A percentile compares a stretch with the other conserved stretches of the same genome.
Evolutionary conservation across 768 basidiomycete species (phyloP).

Genomic region (Ramaria rubella): DNA sequence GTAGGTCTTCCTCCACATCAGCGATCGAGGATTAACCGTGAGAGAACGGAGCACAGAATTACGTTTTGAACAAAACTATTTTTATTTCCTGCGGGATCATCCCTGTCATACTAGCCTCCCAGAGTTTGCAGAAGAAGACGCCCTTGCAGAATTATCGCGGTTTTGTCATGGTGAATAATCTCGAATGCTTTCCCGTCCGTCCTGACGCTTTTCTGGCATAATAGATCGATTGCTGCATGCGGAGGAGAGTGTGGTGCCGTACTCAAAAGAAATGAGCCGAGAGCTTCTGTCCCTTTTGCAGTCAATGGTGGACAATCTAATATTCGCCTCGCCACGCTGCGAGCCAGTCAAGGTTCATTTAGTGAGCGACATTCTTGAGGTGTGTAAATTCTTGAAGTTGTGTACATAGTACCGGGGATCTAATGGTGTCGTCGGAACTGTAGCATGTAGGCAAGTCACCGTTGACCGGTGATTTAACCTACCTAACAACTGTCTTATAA

Average conservation of each 20-base stretch:
- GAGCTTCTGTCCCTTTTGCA: conserved; percentile 2
- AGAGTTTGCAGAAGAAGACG: conserved; percentile 7
- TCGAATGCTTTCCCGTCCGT: not conserved
- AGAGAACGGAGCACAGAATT: not conserved
- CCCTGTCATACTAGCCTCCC: conserved; percentile 3
- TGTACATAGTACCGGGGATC: not conserved
- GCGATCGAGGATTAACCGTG: not conserved
- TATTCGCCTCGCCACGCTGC: not conserved
- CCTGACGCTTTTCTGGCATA: not conserved
- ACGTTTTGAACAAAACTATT: conserved; percentile 4
- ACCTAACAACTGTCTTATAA: not conserved
- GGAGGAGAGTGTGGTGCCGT: conserved; percentile 9
- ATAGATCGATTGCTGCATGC: conserved; percentile 6
- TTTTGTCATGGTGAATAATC: conserved; percentile 2
- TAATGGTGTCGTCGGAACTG: not conserved
- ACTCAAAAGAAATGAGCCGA: conserved; percentile 8
- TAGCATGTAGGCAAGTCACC: not conserved
- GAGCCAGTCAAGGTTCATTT: conserved; percentile 9
- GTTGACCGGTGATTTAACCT: not conserved
- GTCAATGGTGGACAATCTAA: not conserved
- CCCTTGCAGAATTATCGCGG: not conserved
- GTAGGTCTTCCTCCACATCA: not conserved
- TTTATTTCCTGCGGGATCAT: conserved; percentile 1
- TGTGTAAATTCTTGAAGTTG: not conserved
- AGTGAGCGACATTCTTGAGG: conserved; percentile 3